Evolutionary conservation across 148 eudicot genomes (phyloP).

Genomic region (Talinum fruticosum): DNA sequence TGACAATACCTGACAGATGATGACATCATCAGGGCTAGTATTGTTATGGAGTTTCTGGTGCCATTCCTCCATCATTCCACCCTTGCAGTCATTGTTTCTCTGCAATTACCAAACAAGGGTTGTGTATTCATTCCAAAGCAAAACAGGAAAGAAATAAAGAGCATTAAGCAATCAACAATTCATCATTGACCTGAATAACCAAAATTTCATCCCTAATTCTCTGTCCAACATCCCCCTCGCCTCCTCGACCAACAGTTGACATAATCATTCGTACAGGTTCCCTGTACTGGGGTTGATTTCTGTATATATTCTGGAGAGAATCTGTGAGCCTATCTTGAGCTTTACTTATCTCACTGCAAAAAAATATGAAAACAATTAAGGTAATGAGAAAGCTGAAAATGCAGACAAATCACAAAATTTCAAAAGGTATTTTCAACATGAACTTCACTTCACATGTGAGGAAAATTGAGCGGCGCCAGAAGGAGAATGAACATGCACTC

Average conservation of each 20-base stretch:
- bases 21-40: conserved; percentile 98
- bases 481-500: not conserved
- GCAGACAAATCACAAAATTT: not conserved
- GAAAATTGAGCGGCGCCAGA: not conserved
- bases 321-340: conserved; percentile 97
- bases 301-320: conserved; percentile 69
- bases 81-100: conserved; percentile 94
- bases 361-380: not conserved
- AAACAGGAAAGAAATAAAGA: not conserved
- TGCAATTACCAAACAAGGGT: conserved; percentile 30
- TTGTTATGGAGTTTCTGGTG: conserved; percentile 98
- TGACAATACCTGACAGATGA: conserved; percentile 84
- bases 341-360: conserved; percentile 89
- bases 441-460: not conserved
- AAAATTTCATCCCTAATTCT: conserved; percentile 94
- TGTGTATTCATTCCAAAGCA: conserved; percentile 3
- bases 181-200: conserved; percentile 69
- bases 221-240: conserved; percentile 99
- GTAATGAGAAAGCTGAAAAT: not conserved
- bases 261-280: conserved; percentile 81
- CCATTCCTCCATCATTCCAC: conserved; percentile 99
- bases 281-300: conserved; percentile 58
- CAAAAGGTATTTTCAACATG: not conserved
- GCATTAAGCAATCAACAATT: not conserved
- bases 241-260: conserved; percentile 98